Base-by-base conservation (phyloP, 768 basidiomycete species). In the Fomitopsis serialis region DNA sequence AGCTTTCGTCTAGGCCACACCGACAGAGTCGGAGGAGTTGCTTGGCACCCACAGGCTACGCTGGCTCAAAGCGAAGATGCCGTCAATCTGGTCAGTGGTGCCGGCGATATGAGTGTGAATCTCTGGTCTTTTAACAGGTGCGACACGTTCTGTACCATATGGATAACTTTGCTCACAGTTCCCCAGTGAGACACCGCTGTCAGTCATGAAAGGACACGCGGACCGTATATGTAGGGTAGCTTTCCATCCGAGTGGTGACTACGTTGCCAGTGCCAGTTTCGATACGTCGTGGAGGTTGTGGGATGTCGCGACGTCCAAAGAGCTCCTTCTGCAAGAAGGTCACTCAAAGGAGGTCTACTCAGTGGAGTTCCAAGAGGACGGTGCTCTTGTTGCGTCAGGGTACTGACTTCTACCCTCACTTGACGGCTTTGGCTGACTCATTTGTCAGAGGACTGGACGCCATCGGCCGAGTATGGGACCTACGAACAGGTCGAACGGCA, bases 231-330 rank as follows among this genome's bases (percentile, higher is more conserved):
- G 92, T 66, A 84, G 97, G 15, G 88, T 98, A 21, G 92, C 89
- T 0, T 99, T 98, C 70, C 97, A 99, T 68, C 95, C 97, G 1
- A 96, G 93, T 0, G 97, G 97, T 1, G 73, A 87, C 43, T 98
- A 95, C 67, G 81, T 97, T 25, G 95, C 89, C 1, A 95, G 92
- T 56, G 95, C 97, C 1, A 92, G 91, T 58, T 98, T 95, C 62
- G 97, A 99, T 68, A 96, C 92, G 15, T 91, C 96, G 24, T 99
- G 97, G 97, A 76, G 97, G 42, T 69, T 98, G 49, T 99, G 97
- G 97, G 96, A 99, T 68, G 87, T 93, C 13, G 77, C 78, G 48
- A 89, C 85, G 0, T 74, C 84, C 1, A 84, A 84, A 67, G 92
- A 97, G 62, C 67, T 99, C 11, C 72, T 96, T 25, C 69, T 95